These are phyloP conservation scores for Teunomyces stri DNA, from an alignment of 805 yeast species.

Conservation along the genomic window DNA sequence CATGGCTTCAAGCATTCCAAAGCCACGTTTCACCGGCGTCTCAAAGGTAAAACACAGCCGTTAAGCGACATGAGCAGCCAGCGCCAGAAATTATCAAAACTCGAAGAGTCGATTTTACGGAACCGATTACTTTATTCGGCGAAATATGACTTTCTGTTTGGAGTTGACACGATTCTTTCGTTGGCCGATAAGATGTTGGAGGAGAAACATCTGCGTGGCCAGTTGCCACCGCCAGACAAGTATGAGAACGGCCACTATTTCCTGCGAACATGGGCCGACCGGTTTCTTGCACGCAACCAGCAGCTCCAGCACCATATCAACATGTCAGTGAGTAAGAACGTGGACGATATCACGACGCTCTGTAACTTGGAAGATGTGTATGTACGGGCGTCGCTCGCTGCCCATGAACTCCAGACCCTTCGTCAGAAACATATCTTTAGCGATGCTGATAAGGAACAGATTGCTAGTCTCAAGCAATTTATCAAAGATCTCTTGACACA, in stretches of 20 bases:
- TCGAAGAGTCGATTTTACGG: neutral
- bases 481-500: neutral
- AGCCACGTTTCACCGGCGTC: constrained; percentile 1
- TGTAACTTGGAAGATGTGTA: constrained; percentile 1
- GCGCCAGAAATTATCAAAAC: neutral
- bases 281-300: neutral
- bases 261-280: neutral
- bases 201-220: neutral
- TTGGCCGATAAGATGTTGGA: constrained; percentile 4
- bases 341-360: neutral
- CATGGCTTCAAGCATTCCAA: constrained; percentile 1
- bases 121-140: neutral
- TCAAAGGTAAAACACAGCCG: neutral
- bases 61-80: neutral
- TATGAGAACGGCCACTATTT: constrained; percentile 1
- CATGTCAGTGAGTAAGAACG: neutral
- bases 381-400: neutral
- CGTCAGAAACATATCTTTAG: neutral
- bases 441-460: neutral
- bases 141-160: neutral
- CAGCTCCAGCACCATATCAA: neutral
- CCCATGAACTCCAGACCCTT: neutral
- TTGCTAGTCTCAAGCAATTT: neutral
- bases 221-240: neutral
- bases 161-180: neutral